Percentiles rank a stretch among this genome's conserved stretches.
Conservation (phyloP, 2,329 filamentous ascomycete species). For the Pyrenophora graminea region DNA sequence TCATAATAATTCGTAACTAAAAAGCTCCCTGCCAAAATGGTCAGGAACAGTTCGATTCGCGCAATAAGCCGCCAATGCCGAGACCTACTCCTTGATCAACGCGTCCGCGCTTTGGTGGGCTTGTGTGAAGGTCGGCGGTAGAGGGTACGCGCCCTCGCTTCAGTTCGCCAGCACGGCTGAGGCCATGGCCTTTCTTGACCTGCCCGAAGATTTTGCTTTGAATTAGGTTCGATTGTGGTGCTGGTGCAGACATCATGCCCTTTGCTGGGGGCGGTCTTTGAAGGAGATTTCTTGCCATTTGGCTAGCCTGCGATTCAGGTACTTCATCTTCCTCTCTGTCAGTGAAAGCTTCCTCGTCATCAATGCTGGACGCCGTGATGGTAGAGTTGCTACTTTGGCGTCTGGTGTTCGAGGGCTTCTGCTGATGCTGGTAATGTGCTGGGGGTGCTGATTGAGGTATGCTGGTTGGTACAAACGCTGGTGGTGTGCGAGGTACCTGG, state of each 20-base stretch:
- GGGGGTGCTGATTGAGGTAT: constrained; percentile 50
- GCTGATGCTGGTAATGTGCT: constrained; percentile 38
- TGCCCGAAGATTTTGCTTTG: constrained; percentile 68
- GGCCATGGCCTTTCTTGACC: constrained; percentile 59
- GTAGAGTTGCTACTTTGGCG: constrained; percentile 72
- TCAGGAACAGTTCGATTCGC: constrained; percentile 24
- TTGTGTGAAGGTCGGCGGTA: constrained; percentile 29
- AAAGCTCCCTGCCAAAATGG: constrained; percentile 16
- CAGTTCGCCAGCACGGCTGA: constrained; percentile 34
- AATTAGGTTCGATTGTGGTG: constrained; percentile 45
- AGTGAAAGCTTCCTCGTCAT: constrained; percentile 56
- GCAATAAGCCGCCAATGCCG: constrained; percentile 56
- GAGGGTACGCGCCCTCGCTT: constrained; percentile 39
- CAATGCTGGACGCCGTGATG: constrained; percentile 48
- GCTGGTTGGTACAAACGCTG: constrained; percentile 36
- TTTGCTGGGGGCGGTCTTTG: constrained; percentile 59
- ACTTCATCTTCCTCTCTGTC: constrained; percentile 70
- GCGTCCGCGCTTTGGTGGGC: constrained; percentile 57
- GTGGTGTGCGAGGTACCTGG: constrained; percentile 58
- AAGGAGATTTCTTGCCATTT: constrained; percentile 75
- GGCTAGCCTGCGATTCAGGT: constrained; percentile 75
- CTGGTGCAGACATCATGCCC: constrained; percentile 32
- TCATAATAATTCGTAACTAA: constrained; percentile 18
- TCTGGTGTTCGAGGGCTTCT: constrained; percentile 44
- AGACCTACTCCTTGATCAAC: constrained; percentile 57